These are phyloP conservation scores for Geranium rotundifolium DNA, from an alignment of 345 rosid species.

Conservation along the genomic window DNA sequence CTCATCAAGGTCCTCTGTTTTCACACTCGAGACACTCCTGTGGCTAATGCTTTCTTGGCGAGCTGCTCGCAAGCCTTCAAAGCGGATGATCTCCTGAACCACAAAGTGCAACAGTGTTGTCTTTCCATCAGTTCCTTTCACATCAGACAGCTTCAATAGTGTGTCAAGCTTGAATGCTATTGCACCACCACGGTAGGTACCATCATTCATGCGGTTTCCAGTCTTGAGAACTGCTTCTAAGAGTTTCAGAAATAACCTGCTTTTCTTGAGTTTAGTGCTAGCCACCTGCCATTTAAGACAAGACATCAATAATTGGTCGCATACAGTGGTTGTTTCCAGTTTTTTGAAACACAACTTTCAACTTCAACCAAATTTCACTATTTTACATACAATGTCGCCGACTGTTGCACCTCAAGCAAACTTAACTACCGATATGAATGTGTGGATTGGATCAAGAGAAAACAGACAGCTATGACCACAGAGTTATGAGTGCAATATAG, in stretches of 20 bases:
- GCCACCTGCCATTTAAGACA: conserved; percentile 14
- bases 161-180: conserved; percentile 69
- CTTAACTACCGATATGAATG: neutral
- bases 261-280: conserved; percentile 58
- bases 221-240: conserved; percentile 89
- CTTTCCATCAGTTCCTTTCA: conserved; percentile 70
- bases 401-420: neutral
- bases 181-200: conserved; percentile 83
- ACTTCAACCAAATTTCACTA: neutral
- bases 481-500: neutral
- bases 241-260: conserved; percentile 71
- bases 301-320: neutral
- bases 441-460: neutral
- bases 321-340: too few species aligned
- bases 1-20: conserved; percentile 7
- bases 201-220: conserved; percentile 88
- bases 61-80: conserved; percentile 70
- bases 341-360: neutral
- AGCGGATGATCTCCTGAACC: conserved; percentile 64
- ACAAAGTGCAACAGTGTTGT: conserved; percentile 80
- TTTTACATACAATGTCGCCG: neutral
- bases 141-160: conserved; percentile 70
- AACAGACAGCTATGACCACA: too few species aligned
- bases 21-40: conserved; percentile 12
- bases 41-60: conserved; percentile 24